phyloP scores from a whole-genome alignment of 306 rosid species.

The Sindora glabra region DNA sequence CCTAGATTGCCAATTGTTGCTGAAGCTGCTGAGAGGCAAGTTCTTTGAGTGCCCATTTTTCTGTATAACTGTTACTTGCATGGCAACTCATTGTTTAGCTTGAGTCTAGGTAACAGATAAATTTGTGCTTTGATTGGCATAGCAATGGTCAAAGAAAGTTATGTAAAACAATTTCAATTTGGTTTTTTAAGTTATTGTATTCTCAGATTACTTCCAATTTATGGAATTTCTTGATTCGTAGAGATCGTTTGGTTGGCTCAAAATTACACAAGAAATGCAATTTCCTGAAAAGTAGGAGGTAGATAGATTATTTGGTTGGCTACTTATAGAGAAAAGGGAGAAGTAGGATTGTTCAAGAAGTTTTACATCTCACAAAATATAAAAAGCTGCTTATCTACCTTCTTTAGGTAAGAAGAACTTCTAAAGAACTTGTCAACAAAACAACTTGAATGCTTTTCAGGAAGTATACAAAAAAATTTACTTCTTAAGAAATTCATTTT shows the following conservation, averaged over 20 bases:
- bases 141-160: constrained; percentile 9
- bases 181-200: background rate
- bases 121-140: constrained; percentile 2
- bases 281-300: too few species aligned
- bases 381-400: too few species aligned
- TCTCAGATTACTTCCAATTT: constrained; percentile 7
- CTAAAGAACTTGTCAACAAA: too few species aligned
- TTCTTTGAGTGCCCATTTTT: constrained; percentile 37
- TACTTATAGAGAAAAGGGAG: too few species aligned
- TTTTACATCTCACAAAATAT: too few species aligned
- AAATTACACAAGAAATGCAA: too few species aligned
- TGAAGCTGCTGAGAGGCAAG: constrained; percentile 95
- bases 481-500: too few species aligned
- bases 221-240: constrained; percentile 10
- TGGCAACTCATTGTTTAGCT: constrained; percentile 16
- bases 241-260: background rate
- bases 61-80: constrained; percentile 11
- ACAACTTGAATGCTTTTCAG: too few species aligned
- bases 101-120: background rate
- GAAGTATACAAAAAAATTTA: too few species aligned
- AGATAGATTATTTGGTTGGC: too few species aligned
- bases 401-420: too few species aligned
- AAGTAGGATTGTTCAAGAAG: too few species aligned
- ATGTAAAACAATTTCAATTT: background rate
- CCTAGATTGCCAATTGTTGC: constrained; percentile 95